Base-by-base conservation (phyloP, 192 early-diverging fungal species). In the Coemansia furcata region DNA sequence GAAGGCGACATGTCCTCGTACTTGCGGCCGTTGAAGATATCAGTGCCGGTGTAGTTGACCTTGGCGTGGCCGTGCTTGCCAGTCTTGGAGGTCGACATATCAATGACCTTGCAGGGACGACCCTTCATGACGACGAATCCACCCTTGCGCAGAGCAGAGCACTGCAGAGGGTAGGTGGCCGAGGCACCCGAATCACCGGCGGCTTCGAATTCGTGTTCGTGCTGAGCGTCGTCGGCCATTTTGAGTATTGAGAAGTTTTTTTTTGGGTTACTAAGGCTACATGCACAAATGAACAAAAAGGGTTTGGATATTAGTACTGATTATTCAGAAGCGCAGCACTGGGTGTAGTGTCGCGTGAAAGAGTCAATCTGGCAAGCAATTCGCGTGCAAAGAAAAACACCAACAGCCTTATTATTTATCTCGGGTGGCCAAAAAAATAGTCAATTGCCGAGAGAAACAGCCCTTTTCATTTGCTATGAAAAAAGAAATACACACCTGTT, bases 31-130 rank as follows among this genome's bases (percentile, higher is more conserved):
- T 91, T 98, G 87, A 98, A 98, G 86, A 98, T 95, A 82, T 97
- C 95, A 68, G 90, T 87, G 73, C 88, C 95, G 47, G 92, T 90
- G 84, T 95, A 85, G 86, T 98, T 87, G 71, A 98, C 96, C 94
- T 98, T 98, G 86, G 96, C 96, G 91, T 98, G 96, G 70, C 95
- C 96, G 94, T 98, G 96, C 94, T 98, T 98, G 78, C 96, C 96
- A 74, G 96, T 98, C 91, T 98, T 98, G 87, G 95, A 97, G 85
- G 96, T 98, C 62, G 94, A 95, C 93, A 98, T 97, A 83, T 98
- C 96, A 63, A 98, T 90, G 63, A 98, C 95, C 91, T 98, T 98
- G 89, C 96, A 98, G 77, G 96, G 96, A 66, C 94, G 92, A 68
- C 94, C 94, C 90, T 98, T 98, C 86, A 98, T 93, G 72, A 94